Percentiles rank a stretch among this genome's conserved stretches.
Conservation (phyloP, 345 rosid genomes). For the Tarenaya hassleriana region DNA sequence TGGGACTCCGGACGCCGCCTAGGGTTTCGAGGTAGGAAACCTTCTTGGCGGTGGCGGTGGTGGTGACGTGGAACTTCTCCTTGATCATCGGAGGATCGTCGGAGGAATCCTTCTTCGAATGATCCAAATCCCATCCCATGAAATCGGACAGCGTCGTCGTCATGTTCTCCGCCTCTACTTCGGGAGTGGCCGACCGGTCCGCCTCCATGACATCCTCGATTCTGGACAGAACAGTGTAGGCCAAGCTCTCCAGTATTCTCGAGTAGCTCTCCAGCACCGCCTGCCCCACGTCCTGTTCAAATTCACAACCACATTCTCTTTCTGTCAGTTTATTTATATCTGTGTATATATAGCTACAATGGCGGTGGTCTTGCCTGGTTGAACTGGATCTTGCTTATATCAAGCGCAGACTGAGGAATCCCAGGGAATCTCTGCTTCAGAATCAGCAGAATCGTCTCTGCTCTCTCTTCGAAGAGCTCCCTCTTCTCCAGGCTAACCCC, state of each 20-base stretch:
- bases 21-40: no score
- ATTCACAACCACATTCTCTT: no score
- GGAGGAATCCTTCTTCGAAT: no score
- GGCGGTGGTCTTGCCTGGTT: conserved; percentile 35
- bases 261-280: conserved; percentile 76
- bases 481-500: conserved; percentile 63
- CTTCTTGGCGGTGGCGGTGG: no score
- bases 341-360: no score
- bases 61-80: no score
- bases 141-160: no score
- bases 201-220: conserved; percentile 78
- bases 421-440: conserved; percentile 61
- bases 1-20: no score
- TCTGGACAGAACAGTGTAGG: conserved; percentile 55
- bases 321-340: no score
- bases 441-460: conserved; percentile 52
- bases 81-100: no score
- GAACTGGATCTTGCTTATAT: conserved; percentile 55
- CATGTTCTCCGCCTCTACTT: no score
- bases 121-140: no score
- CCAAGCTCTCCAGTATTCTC: conserved; percentile 75
- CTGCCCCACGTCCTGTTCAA: conserved; percentile 41
- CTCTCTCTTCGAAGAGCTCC: conserved; percentile 67
- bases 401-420: conserved; percentile 57
- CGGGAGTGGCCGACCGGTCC: conserved; percentile 25